Evolutionary conservation across 257 asterid genomes (phyloP).

Genomic region (Nicotiana paniculata): DNA sequence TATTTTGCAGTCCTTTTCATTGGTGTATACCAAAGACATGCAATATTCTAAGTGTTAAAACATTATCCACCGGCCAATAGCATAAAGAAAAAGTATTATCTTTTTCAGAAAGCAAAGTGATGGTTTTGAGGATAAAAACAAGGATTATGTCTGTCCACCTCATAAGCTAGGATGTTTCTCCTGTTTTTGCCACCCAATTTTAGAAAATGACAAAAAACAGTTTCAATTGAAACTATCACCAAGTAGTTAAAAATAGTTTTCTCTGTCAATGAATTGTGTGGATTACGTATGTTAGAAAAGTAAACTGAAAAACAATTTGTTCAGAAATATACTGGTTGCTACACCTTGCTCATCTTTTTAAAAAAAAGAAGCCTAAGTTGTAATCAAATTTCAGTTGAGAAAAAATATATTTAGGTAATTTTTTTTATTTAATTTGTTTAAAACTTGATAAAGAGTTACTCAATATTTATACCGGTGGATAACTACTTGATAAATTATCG

Average conservation of each 20-base stretch:
- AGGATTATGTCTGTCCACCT: not conserved
- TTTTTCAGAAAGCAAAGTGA: not conserved
- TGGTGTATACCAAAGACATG: not conserved
- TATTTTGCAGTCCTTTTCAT: not conserved
- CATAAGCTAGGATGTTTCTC: not conserved
- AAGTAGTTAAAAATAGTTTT: not conserved
- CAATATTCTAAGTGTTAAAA: not conserved
- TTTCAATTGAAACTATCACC: not conserved
- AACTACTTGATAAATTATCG: not conserved
- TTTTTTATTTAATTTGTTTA: no score
- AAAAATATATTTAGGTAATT: no score
- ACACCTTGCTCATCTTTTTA: not conserved
- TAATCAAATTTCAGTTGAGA: not conserved
- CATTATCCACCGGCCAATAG: slow-evolving; percentile 7
- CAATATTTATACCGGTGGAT: no score
- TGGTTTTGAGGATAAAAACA: not conserved
- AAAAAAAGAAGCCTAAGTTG: no score
- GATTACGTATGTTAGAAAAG: not conserved
- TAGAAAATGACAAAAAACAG: not conserved
- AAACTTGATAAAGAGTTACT: not conserved
- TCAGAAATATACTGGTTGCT: not conserved
- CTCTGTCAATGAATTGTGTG: not conserved
- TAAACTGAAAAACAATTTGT: not conserved
- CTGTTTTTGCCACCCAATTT: not conserved
- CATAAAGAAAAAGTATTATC: not conserved